Base-by-base conservation (phyloP, 306 rosid genomes). In the Gillenia trifoliata region DNA sequence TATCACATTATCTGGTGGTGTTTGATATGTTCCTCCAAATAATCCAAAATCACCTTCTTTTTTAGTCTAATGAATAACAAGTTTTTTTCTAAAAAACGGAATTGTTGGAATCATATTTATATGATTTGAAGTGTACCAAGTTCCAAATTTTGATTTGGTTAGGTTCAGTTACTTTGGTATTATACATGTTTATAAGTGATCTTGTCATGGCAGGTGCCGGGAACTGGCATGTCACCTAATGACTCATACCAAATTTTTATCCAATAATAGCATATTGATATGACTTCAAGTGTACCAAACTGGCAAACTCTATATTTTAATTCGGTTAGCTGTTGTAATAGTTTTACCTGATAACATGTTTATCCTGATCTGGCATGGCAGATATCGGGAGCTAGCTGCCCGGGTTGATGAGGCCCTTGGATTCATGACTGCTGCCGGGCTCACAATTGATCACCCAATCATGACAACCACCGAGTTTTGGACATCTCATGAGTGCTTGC, bases 401-500 rank as follows among this genome's bases (percentile, higher is more conserved):
- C 87, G 99, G 45, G 99, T 94, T 19, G 99, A 94, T 62, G 99
- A 94, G 92, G 99, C 99, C 70, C 99, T 94, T 73, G 99, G 99
- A 66, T 94, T 94, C 86, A 94, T 94, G 99, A 87, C 92, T 70
- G 99, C 97, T 6, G 96, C 99, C 22, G 99, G 99, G 43, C 97
- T 94, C 77, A 94, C 99, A 0, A 88, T 87, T 65, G 99, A 90
- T 74, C 99, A 94, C 81, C 97, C 99, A 17, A 90, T 94, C 66
- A 94, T 94, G 97, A 91, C 83, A 62, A 89, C 99, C 74, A 94
- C 99, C 1, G 97, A 94, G 54, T 94, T 94, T 82, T 94, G 97
- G 99, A 94, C 99, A 28, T 94, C 99, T 33, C 99, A 94, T 55
- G 99, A 94, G 56, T 91, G 99, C 83, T 83, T 94, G 85, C 90